Evolutionary conservation across 371 early-diverging fungal genomes (phyloP).

Genomic region (Syncephalastrum monosporum): DNA sequence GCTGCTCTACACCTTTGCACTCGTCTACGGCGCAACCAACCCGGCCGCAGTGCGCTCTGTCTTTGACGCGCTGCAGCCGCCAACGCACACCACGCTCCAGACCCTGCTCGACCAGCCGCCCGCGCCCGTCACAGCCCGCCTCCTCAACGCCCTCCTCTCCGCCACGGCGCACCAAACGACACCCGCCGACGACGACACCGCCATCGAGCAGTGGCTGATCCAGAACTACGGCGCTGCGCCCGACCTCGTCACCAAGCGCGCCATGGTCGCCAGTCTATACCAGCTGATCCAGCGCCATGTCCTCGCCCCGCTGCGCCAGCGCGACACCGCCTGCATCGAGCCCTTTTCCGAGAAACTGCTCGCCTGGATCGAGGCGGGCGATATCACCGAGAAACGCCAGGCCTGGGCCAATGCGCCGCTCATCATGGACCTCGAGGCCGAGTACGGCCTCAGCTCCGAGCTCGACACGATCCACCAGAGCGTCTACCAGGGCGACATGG

Average conservation of each 20-base stretch:
- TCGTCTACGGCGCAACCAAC: conserved; percentile 12
- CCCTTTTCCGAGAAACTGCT: conserved; percentile 39
- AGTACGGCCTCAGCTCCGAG: conserved; percentile 58
- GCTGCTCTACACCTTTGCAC: conserved; percentile 12
- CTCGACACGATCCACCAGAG: conserved; percentile 45
- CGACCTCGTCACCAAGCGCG: conserved; percentile 4
- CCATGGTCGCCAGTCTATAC: conserved; percentile 3
- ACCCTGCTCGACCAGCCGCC: too few species aligned
- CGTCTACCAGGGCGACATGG: conserved; percentile 53
- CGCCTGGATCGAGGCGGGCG: conserved; percentile 47
- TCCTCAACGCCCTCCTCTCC: too few species aligned
- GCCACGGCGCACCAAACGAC: too few species aligned
- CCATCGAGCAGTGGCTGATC: too few species aligned
- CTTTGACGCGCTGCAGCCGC: neutral
- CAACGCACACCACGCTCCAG: too few species aligned
- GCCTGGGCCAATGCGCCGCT: conserved; percentile 70
- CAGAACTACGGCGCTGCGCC: too few species aligned
- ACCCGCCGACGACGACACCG: too few species aligned
- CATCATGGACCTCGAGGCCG: conserved; percentile 78
- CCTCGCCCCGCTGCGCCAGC: too few species aligned
- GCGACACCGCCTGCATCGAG: conserved; percentile 20
- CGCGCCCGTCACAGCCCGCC: too few species aligned
- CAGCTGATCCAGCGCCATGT: too few species aligned
- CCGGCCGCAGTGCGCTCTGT: conserved; percentile 10
- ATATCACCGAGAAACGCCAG: conserved; percentile 27